Base-by-base conservation (phyloP, 2,329 filamentous ascomycete genomes). In the Acephala macrosclerotiorum region DNA sequence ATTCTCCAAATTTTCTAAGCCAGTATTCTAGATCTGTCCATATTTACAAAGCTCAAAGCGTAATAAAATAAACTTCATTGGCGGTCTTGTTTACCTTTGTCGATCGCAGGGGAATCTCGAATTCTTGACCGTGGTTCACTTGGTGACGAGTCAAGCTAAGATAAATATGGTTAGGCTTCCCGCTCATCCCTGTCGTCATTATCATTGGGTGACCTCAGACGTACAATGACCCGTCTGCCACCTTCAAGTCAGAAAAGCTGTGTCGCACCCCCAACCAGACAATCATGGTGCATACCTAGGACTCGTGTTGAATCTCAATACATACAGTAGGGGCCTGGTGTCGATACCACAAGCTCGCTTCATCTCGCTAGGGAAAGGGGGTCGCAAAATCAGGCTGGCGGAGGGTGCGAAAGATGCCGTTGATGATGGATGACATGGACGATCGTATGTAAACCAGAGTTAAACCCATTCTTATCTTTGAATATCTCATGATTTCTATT, bases 391-490 rank as follows among this genome's bases (percentile, higher is more conserved):
- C 26, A 53, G 49, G 22, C 12, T 33, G 51, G 36, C 25, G 45
- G 22, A 29, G 35, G 25, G 22, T 12, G 11, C 16, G 49, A 66
- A 63, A 64, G 20, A 84, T 84, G 81, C 81, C 82, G 64, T 75
- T 85, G 74, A 87, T 87, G 75, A 81, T 88, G 77, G 86, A 87
- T 61, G 80, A 83, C 61, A 78, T 33, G 29, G 29, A 33, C 9
- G 29, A 33, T 33, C 29, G 29, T 33, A 33, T 33, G 29, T 33
- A 33, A 33, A 33, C 9, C 9, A 9, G 29, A 9, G 29, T 5
- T 33, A 33, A 33, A 5, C 9, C 29, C 29, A 5, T 33, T 33
- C 4, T 9, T 33, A 33, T 33, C 29, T 33, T 33, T 4, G 29
- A 33, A 9, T 33, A 33, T 33, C 29, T 33, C 29, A 33, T 33